Conservation (phyloP, 176 grass and related monocot species). For the Microstegium vimineum region DNA sequence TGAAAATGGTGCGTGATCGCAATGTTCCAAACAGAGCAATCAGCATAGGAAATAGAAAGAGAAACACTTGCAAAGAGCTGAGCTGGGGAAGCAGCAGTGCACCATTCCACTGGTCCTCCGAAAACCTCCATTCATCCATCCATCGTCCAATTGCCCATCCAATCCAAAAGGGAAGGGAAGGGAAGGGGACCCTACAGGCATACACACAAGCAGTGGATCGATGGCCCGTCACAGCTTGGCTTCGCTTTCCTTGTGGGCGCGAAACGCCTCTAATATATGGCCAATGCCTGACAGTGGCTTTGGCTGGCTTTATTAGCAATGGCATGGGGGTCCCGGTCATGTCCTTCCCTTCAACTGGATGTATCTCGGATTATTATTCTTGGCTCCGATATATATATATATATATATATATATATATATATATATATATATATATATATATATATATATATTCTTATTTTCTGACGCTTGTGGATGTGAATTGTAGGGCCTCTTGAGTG, state of each 20-base stretch:
- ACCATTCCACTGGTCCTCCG: background rate
- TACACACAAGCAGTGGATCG: too few relatives aligned
- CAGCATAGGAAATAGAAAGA: background rate
- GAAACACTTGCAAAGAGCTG: too few relatives aligned
- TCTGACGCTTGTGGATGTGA: too few relatives aligned
- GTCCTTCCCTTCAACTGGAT: background rate
- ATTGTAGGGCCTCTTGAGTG: background rate
- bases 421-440: too few relatives aligned
- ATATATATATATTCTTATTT: too few relatives aligned
- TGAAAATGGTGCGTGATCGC: background rate
- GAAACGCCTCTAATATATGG: background rate
- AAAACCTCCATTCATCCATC: background rate
- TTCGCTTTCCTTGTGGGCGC: conserved; percentile 43
- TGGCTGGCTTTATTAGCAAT: background rate
- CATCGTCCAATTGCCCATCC: background rate
- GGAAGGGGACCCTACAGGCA: background rate
- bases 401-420: too few relatives aligned
- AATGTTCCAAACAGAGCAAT: background rate
- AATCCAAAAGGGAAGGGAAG: too few relatives aligned
- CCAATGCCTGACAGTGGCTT: background rate
- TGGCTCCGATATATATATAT: too few relatives aligned
- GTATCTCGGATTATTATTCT: too few relatives aligned
- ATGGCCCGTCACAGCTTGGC: background rate
- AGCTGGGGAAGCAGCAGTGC: background rate
- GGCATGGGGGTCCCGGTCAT: background rate